Conservation (phyloP, 1,284 basidiomycete genomes). For the Sanghuangporus sanghuang region DNA sequence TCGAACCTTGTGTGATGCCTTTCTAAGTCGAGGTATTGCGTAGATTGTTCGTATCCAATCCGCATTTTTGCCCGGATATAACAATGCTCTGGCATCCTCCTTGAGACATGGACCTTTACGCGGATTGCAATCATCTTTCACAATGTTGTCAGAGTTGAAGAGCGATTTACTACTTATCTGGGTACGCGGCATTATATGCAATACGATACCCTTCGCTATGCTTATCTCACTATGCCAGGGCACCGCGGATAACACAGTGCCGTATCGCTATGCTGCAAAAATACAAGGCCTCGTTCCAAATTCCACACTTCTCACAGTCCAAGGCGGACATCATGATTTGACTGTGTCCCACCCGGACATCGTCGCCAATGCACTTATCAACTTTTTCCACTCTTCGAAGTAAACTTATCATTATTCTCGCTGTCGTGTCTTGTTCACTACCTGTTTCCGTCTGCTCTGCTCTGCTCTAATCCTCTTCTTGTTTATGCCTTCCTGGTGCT, state of each 20-base stretch:
- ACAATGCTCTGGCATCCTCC: conserved; percentile 66
- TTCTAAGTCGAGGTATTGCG: neutral
- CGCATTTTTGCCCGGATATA: conserved; percentile 66
- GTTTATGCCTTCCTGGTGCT: neutral
- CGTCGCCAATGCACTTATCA: conserved; percentile 35
- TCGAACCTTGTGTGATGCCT: neutral
- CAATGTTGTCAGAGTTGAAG: conserved; percentile 34
- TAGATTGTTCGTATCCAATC: conserved; percentile 68
- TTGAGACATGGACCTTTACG: conserved; percentile 68
- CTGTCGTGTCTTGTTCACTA: neutral
- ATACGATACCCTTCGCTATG: neutral
- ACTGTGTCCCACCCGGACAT: conserved; percentile 49
- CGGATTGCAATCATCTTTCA: conserved; percentile 48
- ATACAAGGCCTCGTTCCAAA: conserved; percentile 50
- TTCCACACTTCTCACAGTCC: conserved; percentile 50
- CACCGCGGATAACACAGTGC: conserved; percentile 59
- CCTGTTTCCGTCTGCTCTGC: neutral
- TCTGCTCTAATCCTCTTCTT: neutral
- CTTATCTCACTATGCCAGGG: conserved; percentile 40
- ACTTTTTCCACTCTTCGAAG: conserved; percentile 30
- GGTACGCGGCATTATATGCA: conserved; percentile 34
- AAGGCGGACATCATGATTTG: conserved; percentile 60
- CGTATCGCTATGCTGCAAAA: conserved; percentile 50
- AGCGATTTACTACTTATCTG: conserved; percentile 58
- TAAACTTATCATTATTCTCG: neutral